Evolutionary conservation across 768 basidiomycete genomes (phyloP).

Genomic region (Phanerochaete sordida): DNA sequence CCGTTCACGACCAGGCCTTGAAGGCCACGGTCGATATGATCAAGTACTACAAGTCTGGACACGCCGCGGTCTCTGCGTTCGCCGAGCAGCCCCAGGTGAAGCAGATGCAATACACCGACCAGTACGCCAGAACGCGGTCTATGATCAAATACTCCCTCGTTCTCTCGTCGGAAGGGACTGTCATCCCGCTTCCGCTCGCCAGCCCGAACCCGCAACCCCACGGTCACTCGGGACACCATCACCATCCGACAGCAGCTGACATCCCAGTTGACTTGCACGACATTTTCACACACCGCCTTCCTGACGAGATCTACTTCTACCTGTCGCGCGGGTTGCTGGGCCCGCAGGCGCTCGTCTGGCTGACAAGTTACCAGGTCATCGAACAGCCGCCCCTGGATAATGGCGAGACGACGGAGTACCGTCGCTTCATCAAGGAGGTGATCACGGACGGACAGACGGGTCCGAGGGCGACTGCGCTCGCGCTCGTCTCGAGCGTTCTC

Average conservation of each 20-base stretch:
- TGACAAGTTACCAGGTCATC: slow-evolving; percentile 80
- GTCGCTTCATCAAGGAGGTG: slow-evolving; percentile 91
- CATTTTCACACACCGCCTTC: slow-evolving; percentile 90
- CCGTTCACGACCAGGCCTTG: slow-evolving; percentile 73
- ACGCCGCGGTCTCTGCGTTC: slow-evolving; percentile 72
- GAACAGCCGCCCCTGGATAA: slow-evolving; percentile 91
- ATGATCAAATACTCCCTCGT: slow-evolving; percentile 93
- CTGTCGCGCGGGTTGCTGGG: slow-evolving; percentile 88
- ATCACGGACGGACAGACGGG: slow-evolving; percentile 94
- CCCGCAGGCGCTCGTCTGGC: slow-evolving; percentile 92
- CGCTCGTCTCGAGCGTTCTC: slow-evolving; percentile 77
- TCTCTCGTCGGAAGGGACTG: slow-evolving; percentile 80
- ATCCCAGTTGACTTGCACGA: slow-evolving; percentile 91
- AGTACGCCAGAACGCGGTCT: slow-evolving; percentile 83
- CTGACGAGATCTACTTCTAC: slow-evolving; percentile 96
- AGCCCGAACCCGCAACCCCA: slow-evolving; percentile 46
- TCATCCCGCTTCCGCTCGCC: slow-evolving; percentile 77
- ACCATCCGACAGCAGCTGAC: slow-evolving; percentile 79
- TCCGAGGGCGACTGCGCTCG: slow-evolving; percentile 87
- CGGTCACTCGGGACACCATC: slow-evolving; percentile 48
- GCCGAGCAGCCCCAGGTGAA: slow-evolving; percentile 83
- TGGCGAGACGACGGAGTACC: slow-evolving; percentile 93
- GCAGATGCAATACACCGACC: slow-evolving; percentile 73
- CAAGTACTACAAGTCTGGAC: slow-evolving; percentile 88
- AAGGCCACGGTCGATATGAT: slow-evolving; percentile 91